Conservation (phyloP, 495 filamentous ascomycete genomes). For the Achaetomiella virescens region DNA sequence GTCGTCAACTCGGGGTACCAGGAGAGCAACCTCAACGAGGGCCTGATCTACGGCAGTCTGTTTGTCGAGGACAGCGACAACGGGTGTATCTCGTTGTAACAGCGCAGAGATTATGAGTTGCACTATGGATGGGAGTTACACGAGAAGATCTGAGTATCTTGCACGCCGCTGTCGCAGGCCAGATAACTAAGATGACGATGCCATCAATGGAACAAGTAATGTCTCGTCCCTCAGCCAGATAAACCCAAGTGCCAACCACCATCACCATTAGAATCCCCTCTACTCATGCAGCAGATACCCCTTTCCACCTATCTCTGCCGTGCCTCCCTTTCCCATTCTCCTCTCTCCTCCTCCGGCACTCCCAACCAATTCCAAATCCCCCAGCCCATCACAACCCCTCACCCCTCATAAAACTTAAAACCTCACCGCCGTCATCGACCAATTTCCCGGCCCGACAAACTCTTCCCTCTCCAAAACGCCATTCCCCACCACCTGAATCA, state of each 20-base stretch:
- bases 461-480: slow-evolving; percentile 19
- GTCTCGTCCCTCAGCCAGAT: neutral
- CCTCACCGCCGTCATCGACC: slow-evolving; percentile 18
- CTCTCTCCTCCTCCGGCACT: no score
- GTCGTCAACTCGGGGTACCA: slow-evolving; percentile 51
- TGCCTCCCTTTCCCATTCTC: no score
- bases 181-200: neutral
- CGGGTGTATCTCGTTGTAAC: slow-evolving; percentile 40
- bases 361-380: neutral
- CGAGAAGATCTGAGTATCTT: neutral
- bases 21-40: slow-evolving; percentile 44
- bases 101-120: neutral
- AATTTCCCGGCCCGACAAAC: slow-evolving; percentile 30
- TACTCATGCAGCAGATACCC: neutral
- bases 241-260: neutral
- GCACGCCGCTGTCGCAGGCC: neutral
- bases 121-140: neutral
- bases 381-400: neutral
- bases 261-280: no score
- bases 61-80: slow-evolving; percentile 48
- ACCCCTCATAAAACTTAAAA: neutral
- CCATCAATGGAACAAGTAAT: no score
- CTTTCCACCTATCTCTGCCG: neutral
- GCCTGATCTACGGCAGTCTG: slow-evolving; percentile 49
- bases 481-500: slow-evolving; percentile 12